A percentile compares a stretch with the other conserved stretches of the same genome.
phyloP scores from a whole-genome alignment of 805 yeast genomes.

The Sugiyamaella marilandica region DNA sequence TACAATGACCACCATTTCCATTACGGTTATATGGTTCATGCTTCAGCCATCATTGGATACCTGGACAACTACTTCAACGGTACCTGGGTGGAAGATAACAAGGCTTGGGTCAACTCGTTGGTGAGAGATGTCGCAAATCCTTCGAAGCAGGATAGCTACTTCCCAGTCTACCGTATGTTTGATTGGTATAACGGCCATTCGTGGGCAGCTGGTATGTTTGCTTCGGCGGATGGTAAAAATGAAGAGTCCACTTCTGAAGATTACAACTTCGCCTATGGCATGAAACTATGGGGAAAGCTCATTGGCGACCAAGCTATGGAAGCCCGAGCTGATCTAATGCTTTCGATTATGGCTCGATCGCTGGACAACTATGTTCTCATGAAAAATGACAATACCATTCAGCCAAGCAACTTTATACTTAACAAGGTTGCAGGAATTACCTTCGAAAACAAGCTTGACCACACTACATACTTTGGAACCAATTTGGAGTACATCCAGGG shows the following conservation, averaged over 20 bases:
- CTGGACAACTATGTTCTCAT: slow-evolving; percentile 53
- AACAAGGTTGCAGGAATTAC: slow-evolving; percentile 72
- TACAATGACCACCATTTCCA: slow-evolving; percentile 88
- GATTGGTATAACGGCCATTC: slow-evolving; percentile 75
- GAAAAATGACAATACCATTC: slow-evolving; percentile 44
- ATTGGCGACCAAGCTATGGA: slow-evolving; percentile 51
- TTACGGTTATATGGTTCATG: slow-evolving; percentile 78
- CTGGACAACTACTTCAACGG: slow-evolving; percentile 52
- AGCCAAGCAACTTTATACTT: slow-evolving; percentile 50
- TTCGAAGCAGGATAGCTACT: slow-evolving; percentile 43
- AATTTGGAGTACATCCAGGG: slow-evolving; percentile 68
- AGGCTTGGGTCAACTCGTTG: slow-evolving; percentile 56
- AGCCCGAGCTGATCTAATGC: slow-evolving; percentile 55
- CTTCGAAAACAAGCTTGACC: slow-evolving; percentile 71
- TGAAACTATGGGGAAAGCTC: slow-evolving; percentile 67
- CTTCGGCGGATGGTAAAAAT: slow-evolving; percentile 63
- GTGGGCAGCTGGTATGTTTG: slow-evolving; percentile 71
- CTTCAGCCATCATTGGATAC: slow-evolving; percentile 70
- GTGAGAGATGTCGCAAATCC: slow-evolving; percentile 71
- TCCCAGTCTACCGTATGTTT: slow-evolving; percentile 65
- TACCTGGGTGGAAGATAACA: slow-evolving; percentile 44
- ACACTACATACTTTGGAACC: slow-evolving; percentile 69
- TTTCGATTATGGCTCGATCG: slow-evolving; percentile 51
- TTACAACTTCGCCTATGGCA: slow-evolving; percentile 64
- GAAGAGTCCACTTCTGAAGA: slow-evolving; percentile 74